phyloP scores from a whole-genome alignment of 805 yeast genomes.

The Gaillardinia entomophila region DNA sequence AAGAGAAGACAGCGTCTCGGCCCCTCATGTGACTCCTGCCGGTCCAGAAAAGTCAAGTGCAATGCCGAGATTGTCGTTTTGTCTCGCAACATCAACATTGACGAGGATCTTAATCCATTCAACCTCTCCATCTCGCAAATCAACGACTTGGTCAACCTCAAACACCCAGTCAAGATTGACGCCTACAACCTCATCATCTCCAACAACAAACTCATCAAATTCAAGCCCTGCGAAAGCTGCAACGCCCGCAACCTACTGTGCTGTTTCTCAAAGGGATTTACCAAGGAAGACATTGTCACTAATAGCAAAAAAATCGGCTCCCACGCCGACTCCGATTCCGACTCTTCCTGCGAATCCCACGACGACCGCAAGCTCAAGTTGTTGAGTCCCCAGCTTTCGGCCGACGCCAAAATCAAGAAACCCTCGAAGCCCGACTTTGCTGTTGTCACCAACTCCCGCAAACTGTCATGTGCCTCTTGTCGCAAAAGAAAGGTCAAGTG shows the following conservation, averaged over 20 bases:
- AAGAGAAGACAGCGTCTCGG: constrained; percentile 62
- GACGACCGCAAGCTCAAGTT: neutral
- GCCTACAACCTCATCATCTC: constrained; percentile 12
- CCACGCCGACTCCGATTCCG: neutral
- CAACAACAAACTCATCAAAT: constrained; percentile 38
- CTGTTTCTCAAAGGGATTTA: constrained; percentile 58
- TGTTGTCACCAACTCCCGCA: constrained; percentile 13
- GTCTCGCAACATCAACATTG: constrained; percentile 9
- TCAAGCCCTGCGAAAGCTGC: constrained; percentile 54
- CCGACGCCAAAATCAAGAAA: neutral
- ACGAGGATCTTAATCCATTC: constrained; percentile 5
- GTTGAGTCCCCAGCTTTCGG: neutral
- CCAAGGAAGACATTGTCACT: constrained; percentile 50
- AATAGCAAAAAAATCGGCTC: constrained; percentile 19
- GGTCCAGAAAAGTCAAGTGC: constrained; percentile 66
- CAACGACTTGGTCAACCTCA: constrained; percentile 8
- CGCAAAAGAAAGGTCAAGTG: constrained; percentile 41
- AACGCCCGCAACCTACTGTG: constrained; percentile 41
- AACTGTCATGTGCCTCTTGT: constrained; percentile 34
- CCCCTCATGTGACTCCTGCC: constrained; percentile 69
- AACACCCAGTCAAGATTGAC: constrained; percentile 7
- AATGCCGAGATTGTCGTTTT: constrained; percentile 55
- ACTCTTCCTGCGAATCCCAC: neutral
- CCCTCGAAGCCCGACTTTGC: neutral
- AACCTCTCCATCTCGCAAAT: constrained; percentile 6